A percentile compares a stretch with the other conserved stretches of the same genome.
These are phyloP conservation scores for Pleurotus cornucopiae DNA, from an alignment of 768 basidiomycete species.

Conservation along the genomic window DNA sequence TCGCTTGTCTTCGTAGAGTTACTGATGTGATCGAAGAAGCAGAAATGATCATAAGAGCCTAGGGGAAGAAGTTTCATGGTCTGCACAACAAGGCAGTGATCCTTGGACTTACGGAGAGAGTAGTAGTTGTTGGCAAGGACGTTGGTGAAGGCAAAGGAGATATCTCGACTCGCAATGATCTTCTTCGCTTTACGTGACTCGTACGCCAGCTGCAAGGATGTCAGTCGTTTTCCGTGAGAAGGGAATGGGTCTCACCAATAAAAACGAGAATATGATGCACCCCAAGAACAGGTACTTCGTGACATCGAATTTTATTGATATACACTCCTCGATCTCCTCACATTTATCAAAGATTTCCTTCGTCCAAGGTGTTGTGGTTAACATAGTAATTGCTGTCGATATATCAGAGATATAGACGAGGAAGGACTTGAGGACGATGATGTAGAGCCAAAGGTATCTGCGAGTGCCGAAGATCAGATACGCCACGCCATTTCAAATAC, in stretches of 20 bases:
- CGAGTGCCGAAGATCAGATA: too few relatives aligned
- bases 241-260: slow-evolving; percentile 57
- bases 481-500: too few relatives aligned
- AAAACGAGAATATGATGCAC: slow-evolving; percentile 97
- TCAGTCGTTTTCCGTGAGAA: not conserved
- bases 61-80: slow-evolving; percentile 10
- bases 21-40: slow-evolving; percentile 95
- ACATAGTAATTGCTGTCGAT: slow-evolving; percentile 96
- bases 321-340: slow-evolving; percentile 57
- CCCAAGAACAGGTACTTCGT: slow-evolving; percentile 97
- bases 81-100: not conserved
- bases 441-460: slow-evolving; percentile 91
- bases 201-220: slow-evolving; percentile 69
- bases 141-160: slow-evolving; percentile 97
- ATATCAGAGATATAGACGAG: slow-evolving; percentile 97
- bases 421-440: slow-evolving; percentile 92
- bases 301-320: slow-evolving; percentile 81
- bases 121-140: slow-evolving; percentile 97
- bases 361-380: slow-evolving; percentile 86
- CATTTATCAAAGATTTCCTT: slow-evolving; percentile 87
- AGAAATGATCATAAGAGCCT: slow-evolving; percentile 97
- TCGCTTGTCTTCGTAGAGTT: slow-evolving; percentile 95
- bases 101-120: slow-evolving; percentile 68
- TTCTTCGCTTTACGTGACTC: slow-evolving; percentile 89
- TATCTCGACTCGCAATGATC: slow-evolving; percentile 93